A percentile compares a stretch with the other conserved stretches of the same genome.
phyloP scores from a whole-genome alignment of 2,329 filamentous ascomycete genomes.

The Thelonectria rubi region DNA sequence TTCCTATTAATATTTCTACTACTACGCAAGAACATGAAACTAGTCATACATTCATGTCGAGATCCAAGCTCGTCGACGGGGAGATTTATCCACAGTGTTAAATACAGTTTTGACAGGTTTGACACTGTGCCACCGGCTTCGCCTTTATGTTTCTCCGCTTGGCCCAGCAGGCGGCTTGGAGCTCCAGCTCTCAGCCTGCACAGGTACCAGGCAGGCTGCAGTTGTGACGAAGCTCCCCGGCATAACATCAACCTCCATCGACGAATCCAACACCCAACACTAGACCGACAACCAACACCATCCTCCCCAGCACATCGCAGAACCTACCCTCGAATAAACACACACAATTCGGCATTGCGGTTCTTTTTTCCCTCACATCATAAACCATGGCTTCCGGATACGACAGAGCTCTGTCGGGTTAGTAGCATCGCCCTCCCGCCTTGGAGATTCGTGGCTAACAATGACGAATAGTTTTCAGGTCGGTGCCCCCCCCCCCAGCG shows the following conservation, averaged over 20 bases:
- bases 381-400: constrained; percentile 87
- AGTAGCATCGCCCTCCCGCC: constrained; percentile 49
- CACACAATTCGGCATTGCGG: constrained; percentile 11
- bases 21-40: no score
- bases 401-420: constrained; percentile 98
- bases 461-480: constrained; percentile 80
- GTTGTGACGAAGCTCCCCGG: constrained; percentile 52
- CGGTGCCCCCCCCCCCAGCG: constrained; percentile 44
- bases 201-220: constrained; percentile 48
- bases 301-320: constrained; percentile 20
- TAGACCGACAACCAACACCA: constrained; percentile 27
- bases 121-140: constrained; percentile 15
- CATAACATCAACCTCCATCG: constrained; percentile 38
- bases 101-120: constrained; percentile 7
- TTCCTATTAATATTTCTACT: no score
- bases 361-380: constrained; percentile 10
- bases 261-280: constrained; percentile 26
- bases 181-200: constrained; percentile 45
- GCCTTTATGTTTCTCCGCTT: constrained; percentile 46
- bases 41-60: no score
- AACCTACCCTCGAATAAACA: neutral
- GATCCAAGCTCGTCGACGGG: no score
- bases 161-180: constrained; percentile 28
- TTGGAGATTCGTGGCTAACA: constrained; percentile 56
- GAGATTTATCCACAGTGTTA: constrained; percentile 19